phyloP scores from a whole-genome alignment of 495 filamentous ascomycete species.

The Podospora anserina region DNA sequence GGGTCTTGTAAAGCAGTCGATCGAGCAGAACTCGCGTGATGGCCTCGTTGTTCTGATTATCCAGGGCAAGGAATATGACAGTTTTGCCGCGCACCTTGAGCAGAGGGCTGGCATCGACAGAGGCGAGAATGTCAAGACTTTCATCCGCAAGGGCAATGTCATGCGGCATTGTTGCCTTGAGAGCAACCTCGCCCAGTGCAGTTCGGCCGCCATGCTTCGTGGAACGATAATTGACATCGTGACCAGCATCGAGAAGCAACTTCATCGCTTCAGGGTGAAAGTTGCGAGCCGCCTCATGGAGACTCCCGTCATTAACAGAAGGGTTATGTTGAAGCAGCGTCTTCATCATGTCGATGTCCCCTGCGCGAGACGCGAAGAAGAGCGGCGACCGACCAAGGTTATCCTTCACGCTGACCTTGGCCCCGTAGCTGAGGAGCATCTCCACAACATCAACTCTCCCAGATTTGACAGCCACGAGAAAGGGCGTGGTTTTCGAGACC shows the following conservation, averaged over 20 bases:
- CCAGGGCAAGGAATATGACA: constrained; percentile 40
- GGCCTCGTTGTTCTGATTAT: constrained; percentile 36
- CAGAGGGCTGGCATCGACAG: constrained; percentile 39
- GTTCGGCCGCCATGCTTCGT: constrained; percentile 41
- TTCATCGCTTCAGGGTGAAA: constrained; percentile 39
- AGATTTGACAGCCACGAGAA: constrained; percentile 38
- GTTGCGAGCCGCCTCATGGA: constrained; percentile 42
- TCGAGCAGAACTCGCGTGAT: constrained; percentile 36
- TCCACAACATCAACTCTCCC: constrained; percentile 37
- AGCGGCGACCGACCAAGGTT: constrained; percentile 40
- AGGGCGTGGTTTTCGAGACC: constrained; percentile 36
- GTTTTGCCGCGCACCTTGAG: constrained; percentile 40
- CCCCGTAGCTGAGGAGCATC: constrained; percentile 36
- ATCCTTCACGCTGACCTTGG: constrained; percentile 39
- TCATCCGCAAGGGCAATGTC: constrained; percentile 34
- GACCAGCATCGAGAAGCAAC: constrained; percentile 37
- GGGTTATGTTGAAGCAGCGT: constrained; percentile 24
- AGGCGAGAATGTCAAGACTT: constrained; percentile 35
- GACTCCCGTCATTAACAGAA: constrained; percentile 40
- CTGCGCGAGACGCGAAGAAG: constrained; percentile 35
- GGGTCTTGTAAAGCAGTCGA: constrained; percentile 34
- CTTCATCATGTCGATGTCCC: constrained; percentile 22
- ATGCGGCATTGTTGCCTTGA: constrained; percentile 30
- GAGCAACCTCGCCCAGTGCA: constrained; percentile 42
- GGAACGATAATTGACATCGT: constrained; percentile 43